Conservation (phyloP, 2,329 filamentous ascomycete genomes). For the Neofusicoccum cordaticola region DNA sequence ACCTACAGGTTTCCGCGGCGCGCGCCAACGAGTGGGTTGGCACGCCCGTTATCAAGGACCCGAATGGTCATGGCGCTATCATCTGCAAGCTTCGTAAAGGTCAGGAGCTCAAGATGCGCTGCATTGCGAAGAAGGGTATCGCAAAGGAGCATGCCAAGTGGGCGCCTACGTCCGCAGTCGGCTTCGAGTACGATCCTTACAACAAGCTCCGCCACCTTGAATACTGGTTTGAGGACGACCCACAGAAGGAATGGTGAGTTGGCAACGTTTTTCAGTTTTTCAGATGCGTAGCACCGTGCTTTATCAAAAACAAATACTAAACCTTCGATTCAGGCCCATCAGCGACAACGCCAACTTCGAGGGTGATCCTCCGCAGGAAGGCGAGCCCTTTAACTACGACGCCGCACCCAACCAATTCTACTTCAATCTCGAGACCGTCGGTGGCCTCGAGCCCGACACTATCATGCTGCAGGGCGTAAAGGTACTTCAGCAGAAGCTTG, state of each 20-base stretch:
- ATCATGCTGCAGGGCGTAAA: conserved; percentile 88
- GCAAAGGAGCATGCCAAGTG: conserved; percentile 99
- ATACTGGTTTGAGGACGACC: conserved; percentile 89
- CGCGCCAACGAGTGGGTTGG: conserved; percentile 74
- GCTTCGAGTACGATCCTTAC: conserved; percentile 97
- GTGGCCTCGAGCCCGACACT: conserved; percentile 81
- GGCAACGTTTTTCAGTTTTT: background rate
- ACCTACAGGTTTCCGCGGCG: conserved; percentile 70
- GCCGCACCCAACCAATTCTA: conserved; percentile 84
- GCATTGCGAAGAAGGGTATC: conserved; percentile 96
- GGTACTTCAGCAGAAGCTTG: conserved; percentile 86
- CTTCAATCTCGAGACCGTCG: conserved; percentile 86
- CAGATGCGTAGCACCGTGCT: background rate
- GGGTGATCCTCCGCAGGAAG: conserved; percentile 69
- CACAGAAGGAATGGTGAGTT: conserved; percentile 77
- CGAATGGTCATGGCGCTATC: conserved; percentile 75
- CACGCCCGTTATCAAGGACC: conserved; percentile 78
- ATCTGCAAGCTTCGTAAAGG: conserved; percentile 88
- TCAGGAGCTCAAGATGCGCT: conserved; percentile 86
- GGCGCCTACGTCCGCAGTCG: conserved; percentile 87
- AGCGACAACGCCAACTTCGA: conserved; percentile 78
- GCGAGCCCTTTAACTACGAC: conserved; percentile 87
- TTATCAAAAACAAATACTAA: too few species aligned
- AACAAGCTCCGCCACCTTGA: conserved; percentile 92
- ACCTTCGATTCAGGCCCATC: conserved; percentile 61